phyloP scores from a whole-genome alignment of 225 moss, liverwort and hornwort species.

The Takakia lepidozioides region DNA sequence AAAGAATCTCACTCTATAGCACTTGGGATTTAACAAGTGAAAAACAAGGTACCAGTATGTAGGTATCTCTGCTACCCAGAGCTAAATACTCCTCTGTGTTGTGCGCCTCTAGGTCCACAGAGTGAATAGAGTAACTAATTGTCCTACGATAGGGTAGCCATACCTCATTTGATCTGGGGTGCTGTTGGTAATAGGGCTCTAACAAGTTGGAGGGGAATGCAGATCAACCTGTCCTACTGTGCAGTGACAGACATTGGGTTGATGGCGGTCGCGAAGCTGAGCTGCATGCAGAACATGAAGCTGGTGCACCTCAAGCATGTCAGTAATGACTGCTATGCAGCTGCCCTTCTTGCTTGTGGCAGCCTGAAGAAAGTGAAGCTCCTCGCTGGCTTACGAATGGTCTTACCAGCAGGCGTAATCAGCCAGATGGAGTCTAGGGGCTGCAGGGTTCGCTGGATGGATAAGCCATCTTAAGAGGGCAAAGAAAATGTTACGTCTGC shows the following conservation, averaged over 20 bases:
- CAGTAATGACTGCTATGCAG: constrained; percentile 1
- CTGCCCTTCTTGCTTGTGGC: constrained; percentile 1
- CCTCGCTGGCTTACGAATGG: neutral
- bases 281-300: constrained; percentile 6
- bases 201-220: no score
- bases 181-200: no score
- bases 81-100: no score
- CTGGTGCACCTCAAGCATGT: constrained; percentile 14
- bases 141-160: no score
- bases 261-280: constrained; percentile 6
- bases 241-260: constrained; percentile 9
- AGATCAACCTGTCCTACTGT: constrained; percentile 16
- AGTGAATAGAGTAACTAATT: no score
- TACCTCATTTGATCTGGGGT: no score
- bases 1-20: no score
- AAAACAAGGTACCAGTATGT: no score
- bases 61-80: no score
- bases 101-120: no score
- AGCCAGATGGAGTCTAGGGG: neutral
- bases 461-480: constrained; percentile 10
- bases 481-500: no score
- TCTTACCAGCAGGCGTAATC: constrained; percentile 1
- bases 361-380: constrained; percentile 16
- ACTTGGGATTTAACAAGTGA: no score
- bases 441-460: constrained; percentile 18